A percentile compares a stretch with the other conserved stretches of the same genome.
phyloP scores from a whole-genome alignment of 495 filamentous ascomycete species.

The Xylaria longipes region DNA sequence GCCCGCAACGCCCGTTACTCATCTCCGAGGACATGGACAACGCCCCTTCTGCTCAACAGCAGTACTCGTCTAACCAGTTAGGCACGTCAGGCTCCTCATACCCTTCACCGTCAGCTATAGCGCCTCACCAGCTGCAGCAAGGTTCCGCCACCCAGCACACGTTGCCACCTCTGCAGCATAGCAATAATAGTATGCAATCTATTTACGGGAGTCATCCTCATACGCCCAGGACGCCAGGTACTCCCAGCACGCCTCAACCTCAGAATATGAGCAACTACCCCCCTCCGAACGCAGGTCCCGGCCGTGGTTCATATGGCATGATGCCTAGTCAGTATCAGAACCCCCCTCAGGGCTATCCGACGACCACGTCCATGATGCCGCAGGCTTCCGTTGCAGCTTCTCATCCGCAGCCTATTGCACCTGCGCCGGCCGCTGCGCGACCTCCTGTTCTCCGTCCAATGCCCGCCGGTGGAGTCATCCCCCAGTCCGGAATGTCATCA shows the following conservation, averaged over 20 bases:
- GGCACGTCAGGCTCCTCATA: slow-evolving; percentile 44
- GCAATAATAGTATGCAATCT: slow-evolving; percentile 65
- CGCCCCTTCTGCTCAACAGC: slow-evolving; percentile 38
- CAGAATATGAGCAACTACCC: slow-evolving; percentile 66
- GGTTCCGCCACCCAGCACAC: slow-evolving; percentile 64
- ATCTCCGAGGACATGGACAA: slow-evolving; percentile 42
- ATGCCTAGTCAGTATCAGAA: slow-evolving; percentile 60
- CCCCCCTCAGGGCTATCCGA: slow-evolving; percentile 63
- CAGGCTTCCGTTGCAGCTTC: slow-evolving; percentile 68
- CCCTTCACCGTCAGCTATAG: slow-evolving; percentile 59
- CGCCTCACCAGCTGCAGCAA: slow-evolving; percentile 67
- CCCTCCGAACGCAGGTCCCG: slow-evolving; percentile 61
- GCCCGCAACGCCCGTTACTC: slow-evolving; percentile 30
- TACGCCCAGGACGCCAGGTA: slow-evolving; percentile 66
- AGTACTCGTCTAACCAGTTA: slow-evolving; percentile 43
- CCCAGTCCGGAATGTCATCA: slow-evolving; percentile 55
- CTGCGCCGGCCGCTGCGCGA: slow-evolving; percentile 67
- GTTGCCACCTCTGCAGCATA: slow-evolving; percentile 73
- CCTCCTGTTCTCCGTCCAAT: slow-evolving; percentile 64
- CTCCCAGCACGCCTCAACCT: slow-evolving; percentile 67
- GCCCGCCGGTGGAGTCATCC: slow-evolving; percentile 66
- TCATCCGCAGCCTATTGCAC: slow-evolving; percentile 75
- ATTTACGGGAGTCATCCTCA: slow-evolving; percentile 67
- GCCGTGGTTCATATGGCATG: slow-evolving; percentile 56
- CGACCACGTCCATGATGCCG: slow-evolving; percentile 68